A percentile compares a stretch with the other conserved stretches of the same genome.
phyloP scores from a whole-genome alignment of 108 stramenopile genomes.

The Nitzschia sp. region DNA sequence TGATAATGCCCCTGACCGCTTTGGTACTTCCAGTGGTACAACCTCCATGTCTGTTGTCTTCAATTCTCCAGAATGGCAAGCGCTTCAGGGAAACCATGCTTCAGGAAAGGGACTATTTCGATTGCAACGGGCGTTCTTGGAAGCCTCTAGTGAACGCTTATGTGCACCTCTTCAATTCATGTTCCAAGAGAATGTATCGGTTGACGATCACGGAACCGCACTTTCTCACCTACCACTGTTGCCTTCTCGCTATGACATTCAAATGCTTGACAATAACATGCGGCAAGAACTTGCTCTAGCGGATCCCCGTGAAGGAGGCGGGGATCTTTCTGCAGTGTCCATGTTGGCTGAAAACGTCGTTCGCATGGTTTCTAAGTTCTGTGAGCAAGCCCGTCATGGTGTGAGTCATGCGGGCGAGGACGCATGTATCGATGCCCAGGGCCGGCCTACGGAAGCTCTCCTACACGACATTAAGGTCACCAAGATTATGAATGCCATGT shows the following conservation, averaged over 20 bases:
- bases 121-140: slow-evolving; percentile 69
- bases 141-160: slow-evolving; percentile 60
- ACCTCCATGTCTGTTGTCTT: slow-evolving; percentile 62
- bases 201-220: slow-evolving; percentile 74
- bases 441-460: slow-evolving; percentile 58
- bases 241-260: slow-evolving; percentile 79
- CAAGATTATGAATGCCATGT: slow-evolving; percentile 54
- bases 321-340: slow-evolving; percentile 59
- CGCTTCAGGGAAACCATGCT: slow-evolving; percentile 52
- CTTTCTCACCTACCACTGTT: slow-evolving; percentile 57
- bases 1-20: not conserved
- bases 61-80: slow-evolving; percentile 69
- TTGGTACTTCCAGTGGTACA: slow-evolving; percentile 6
- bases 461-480: slow-evolving; percentile 79
- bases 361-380: slow-evolving; percentile 68
- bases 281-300: slow-evolving; percentile 78
- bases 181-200: slow-evolving; percentile 74
- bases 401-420: slow-evolving; percentile 61
- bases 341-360: slow-evolving; percentile 82
- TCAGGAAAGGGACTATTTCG: slow-evolving; percentile 52
- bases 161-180: slow-evolving; percentile 77
- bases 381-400: slow-evolving; percentile 62
- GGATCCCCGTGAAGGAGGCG: slow-evolving; percentile 83
- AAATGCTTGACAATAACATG: slow-evolving; percentile 73
- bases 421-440: slow-evolving; percentile 48